Evolutionary conservation across 768 basidiomycete species (phyloP), one percentile per base, ranked within the genome.

Genomic region (Leccinum subtestaceum): DNA sequence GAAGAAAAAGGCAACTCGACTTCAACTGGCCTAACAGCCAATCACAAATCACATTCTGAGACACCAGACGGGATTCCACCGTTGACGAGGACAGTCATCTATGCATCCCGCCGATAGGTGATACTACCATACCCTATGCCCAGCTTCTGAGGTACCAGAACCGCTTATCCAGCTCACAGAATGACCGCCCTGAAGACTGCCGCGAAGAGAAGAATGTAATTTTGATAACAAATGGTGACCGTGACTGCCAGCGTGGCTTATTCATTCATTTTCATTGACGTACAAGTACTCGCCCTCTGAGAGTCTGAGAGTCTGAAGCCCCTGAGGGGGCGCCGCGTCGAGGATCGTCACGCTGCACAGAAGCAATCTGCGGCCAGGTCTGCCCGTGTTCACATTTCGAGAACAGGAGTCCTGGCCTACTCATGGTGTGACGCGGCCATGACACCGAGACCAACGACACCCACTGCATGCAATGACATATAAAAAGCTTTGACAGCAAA

Each of bases 301-400:
- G 36, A 34, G 38, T 38, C 40, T n/a, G 40, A 15, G n/a, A 15
- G 8, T n/a, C 8, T n/a, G 38, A 40, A 4, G 38, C 38, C n/a
- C 43, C 10, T 25, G 23, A 47, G 4, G 15, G 27, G 27, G 53
- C 21, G 10, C 25, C 9, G 43, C 9, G 43, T 8, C 27, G 12
- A 31, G 8, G 40, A 21, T 17, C 9, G 40, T 52, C 49, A 49
- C 10, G 31, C 8, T 27, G 27, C 40, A 17, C 10, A 50, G 19
- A 8, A 29, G 43, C 9, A 7, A 52, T 9, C 10, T 12, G 10
- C 62, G 62, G 62, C 40, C 7, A 53, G 21, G 34, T 59, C 23
- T 32, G 23, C 10, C 62, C 62, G 62, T n/a, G 10, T 47, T 36
- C 54, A 53, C 34, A 23, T 21, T 32, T 51, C 23, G 13, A 50